phyloP scores from a whole-genome alignment of 768 basidiomycete species.

The Agaricus sinodeliciosus region DNA sequence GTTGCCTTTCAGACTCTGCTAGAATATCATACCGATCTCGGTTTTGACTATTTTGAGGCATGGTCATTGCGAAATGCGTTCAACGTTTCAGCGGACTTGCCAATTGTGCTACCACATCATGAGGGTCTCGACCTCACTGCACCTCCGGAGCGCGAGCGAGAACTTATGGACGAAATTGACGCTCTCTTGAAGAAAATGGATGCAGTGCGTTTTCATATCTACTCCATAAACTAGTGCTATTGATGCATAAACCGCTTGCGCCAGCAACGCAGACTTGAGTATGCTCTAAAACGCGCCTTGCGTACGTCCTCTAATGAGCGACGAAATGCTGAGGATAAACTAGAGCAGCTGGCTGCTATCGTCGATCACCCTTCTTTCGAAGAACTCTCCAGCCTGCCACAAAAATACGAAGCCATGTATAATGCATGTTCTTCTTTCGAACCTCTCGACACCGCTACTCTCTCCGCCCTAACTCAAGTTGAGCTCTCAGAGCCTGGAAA shows the following conservation, averaged over 20 bases:
- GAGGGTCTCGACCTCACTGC: conserved; percentile 59
- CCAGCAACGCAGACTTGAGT: conserved; percentile 8
- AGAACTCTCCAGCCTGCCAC: background rate
- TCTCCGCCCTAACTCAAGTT: conserved; percentile 6
- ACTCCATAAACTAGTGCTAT: conserved; percentile 33
- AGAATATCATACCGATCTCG: conserved; percentile 83
- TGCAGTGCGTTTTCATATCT: conserved; percentile 46
- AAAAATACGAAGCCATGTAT: conserved; percentile 4
- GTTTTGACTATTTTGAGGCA: conserved; percentile 87
- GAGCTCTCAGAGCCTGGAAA: conserved; percentile 8
- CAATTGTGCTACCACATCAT: conserved; percentile 74
- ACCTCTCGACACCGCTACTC: conserved; percentile 2
- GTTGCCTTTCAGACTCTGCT: conserved; percentile 85
- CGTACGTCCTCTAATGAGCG: background rate
- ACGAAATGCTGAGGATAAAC: background rate
- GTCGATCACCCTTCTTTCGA: conserved; percentile 6
- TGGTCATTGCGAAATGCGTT: conserved; percentile 91
- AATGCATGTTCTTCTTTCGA: conserved; percentile 4
- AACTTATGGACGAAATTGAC: conserved; percentile 62
- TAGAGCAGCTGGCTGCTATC: background rate
- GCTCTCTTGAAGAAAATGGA: conserved; percentile 60
- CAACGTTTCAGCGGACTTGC: conserved; percentile 60
- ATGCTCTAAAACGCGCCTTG: background rate
- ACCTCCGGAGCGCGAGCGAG: conserved; percentile 51
- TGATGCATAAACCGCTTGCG: conserved; percentile 1